Percentiles rank a stretch among this genome's conserved stretches.
Evolutionary conservation across 2,329 filamentous ascomycete species (phyloP).

Genomic region (Paracoccidioides lutzii): DNA sequence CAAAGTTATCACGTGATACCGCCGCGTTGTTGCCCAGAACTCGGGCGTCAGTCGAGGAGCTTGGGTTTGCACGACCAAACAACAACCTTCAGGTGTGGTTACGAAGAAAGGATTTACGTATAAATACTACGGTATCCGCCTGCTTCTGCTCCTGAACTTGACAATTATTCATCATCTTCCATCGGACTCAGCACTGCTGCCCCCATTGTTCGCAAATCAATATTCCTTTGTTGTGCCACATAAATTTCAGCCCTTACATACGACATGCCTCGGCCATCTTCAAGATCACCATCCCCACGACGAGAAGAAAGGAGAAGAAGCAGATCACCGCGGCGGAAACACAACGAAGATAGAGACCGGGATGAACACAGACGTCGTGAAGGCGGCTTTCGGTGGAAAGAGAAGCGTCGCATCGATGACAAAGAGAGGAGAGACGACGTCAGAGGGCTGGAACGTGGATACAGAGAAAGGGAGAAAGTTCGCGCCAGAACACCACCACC

Average conservation of each 20-base stretch:
- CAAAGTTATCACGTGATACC: too few relatives aligned
- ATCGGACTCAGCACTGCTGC: too few relatives aligned
- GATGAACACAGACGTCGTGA: slow-evolving; percentile 13
- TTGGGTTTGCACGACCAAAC: too few relatives aligned
- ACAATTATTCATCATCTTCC: too few relatives aligned
- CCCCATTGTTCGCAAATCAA: background rate
- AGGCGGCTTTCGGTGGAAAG: slow-evolving; percentile 37
- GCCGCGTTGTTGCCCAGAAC: too few relatives aligned
- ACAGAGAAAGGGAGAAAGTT: slow-evolving; percentile 27
- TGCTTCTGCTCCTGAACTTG: too few relatives aligned
- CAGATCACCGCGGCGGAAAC: slow-evolving; percentile 29
- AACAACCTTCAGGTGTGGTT: too few relatives aligned
- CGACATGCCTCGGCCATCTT: slow-evolving; percentile 9
- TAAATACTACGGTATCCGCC: too few relatives aligned
- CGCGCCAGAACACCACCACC: slow-evolving; percentile 26
- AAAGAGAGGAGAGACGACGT: slow-evolving; percentile 32
- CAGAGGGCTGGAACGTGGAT: slow-evolving; percentile 41
- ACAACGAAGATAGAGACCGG: slow-evolving; percentile 23
- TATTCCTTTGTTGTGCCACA: background rate
- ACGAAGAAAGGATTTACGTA: too few relatives aligned
- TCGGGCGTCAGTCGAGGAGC: too few relatives aligned
- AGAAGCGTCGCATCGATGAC: slow-evolving; percentile 37
- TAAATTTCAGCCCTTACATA: background rate
- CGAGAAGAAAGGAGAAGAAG: slow-evolving; percentile 28
- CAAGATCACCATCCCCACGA: slow-evolving; percentile 14